These are phyloP conservation scores for Phlebopus sp. DNA, from an alignment of 1,284 basidiomycete genomes.

Conservation along the genomic window DNA sequence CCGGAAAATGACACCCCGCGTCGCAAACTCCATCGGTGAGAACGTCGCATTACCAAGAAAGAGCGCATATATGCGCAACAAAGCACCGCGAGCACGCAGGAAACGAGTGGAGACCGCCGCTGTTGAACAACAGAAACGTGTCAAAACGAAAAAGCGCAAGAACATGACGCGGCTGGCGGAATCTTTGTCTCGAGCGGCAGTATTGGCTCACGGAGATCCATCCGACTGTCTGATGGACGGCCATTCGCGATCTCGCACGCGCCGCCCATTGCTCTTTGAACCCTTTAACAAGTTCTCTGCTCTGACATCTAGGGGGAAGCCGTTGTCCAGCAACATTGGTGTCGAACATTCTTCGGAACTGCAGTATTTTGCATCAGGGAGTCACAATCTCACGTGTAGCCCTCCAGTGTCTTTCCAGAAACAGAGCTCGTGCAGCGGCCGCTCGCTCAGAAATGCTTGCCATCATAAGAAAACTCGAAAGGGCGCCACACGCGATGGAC, in stretches of 20 bases:
- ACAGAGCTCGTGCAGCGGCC: neutral
- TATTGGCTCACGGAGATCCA: conserved; percentile 27
- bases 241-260: conserved; percentile 8
- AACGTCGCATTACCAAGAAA: neutral
- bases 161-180: conserved; percentile 12
- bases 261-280: conserved; percentile 28
- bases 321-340: neutral
- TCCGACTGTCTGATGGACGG: conserved; percentile 13
- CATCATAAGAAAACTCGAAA: neutral
- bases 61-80: conserved; percentile 22
- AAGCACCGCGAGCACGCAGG: neutral
- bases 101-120: neutral
- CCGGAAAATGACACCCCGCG: neutral
- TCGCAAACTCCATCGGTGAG: neutral
- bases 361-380: neutral
- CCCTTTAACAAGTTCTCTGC: conserved; percentile 19
- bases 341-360: neutral
- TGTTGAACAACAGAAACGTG: neutral
- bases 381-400: neutral
- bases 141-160: neutral
- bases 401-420: neutral
- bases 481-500: neutral
- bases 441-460: neutral
- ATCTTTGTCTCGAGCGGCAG: conserved; percentile 22
- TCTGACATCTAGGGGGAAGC: neutral